phyloP scores from a whole-genome alignment of 768 basidiomycete species.

The Austroboletus eburneus region DNA sequence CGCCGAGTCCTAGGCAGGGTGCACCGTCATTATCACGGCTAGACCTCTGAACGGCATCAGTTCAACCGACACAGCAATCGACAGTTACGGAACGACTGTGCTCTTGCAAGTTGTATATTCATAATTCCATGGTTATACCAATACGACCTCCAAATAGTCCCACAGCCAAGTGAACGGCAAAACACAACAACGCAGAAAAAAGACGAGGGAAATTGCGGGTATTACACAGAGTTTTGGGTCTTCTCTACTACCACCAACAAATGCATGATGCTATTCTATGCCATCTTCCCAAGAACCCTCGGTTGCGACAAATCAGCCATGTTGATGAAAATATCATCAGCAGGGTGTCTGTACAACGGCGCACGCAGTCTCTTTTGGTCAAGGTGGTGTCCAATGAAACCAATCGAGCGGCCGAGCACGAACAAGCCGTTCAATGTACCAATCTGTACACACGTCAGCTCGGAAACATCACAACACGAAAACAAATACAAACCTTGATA shows the following conservation, averaged over 20 bases:
- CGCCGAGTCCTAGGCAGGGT: too few relatives aligned
- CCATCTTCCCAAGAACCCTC: conserved; percentile 57
- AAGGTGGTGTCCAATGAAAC: conserved; percentile 94
- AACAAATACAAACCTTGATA: conserved; percentile 57
- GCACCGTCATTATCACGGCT: too few relatives aligned
- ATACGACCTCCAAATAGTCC: too few relatives aligned
- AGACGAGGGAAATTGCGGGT: neutral
- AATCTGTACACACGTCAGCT: conserved; percentile 40
- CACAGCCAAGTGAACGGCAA: too few relatives aligned
- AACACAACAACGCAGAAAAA: neutral
- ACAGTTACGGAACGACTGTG: too few relatives aligned
- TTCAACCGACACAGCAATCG: too few relatives aligned
- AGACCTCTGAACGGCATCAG: too few relatives aligned
- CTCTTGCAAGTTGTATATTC: too few relatives aligned
- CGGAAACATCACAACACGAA: neutral
- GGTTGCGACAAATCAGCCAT: conserved; percentile 84
- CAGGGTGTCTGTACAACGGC: conserved; percentile 91
- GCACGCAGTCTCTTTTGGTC: conserved; percentile 96
- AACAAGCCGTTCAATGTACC: conserved; percentile 95
- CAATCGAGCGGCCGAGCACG: conserved; percentile 95
- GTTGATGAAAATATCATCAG: conserved; percentile 95
- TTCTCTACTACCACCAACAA: neutral
- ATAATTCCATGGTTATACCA: too few relatives aligned
- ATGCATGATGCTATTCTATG: neutral
- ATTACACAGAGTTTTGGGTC: neutral